phyloP scores from a whole-genome alignment of 371 early-diverging fungal species.

The Dinochytrium kinnereticum region DNA sequence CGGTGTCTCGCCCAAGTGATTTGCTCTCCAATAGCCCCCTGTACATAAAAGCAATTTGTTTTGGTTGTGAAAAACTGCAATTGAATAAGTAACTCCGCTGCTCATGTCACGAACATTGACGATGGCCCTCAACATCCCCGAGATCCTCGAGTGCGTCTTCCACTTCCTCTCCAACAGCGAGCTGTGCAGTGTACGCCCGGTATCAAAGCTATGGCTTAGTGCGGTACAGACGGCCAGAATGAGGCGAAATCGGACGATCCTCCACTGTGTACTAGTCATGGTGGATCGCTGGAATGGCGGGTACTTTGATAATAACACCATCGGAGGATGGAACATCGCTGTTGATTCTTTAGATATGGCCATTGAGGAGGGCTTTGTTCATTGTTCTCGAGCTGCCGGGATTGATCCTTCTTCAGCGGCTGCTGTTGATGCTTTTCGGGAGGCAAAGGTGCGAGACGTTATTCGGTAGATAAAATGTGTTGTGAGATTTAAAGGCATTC shows the following conservation, averaged over 20 bases:
- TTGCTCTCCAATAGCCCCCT: too few relatives aligned
- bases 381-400: not conserved
- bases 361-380: not conserved
- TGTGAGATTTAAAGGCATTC: too few relatives aligned
- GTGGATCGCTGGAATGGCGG: too few relatives aligned
- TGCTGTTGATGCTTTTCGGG: not conserved
- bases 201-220: not conserved
- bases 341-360: not conserved
- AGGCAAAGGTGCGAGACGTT: not conserved
- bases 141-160: not conserved
- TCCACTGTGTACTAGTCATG: not conserved
- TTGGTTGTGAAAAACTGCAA: too few relatives aligned
- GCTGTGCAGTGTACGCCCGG: not conserved
- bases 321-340: not conserved
- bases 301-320: not conserved
- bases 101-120: too few relatives aligned
- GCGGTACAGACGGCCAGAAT: not conserved
- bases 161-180: not conserved
- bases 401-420: not conserved
- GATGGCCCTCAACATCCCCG: too few relatives aligned
- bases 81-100: too few relatives aligned
- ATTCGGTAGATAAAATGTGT: too few relatives aligned
- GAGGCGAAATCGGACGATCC: not conserved
- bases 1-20: too few relatives aligned
- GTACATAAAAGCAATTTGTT: too few relatives aligned